Percentiles rank a stretch among this genome's conserved stretches.
Conservation (phyloP, 805 yeast species). For the Spathaspora boniae region DNA sequence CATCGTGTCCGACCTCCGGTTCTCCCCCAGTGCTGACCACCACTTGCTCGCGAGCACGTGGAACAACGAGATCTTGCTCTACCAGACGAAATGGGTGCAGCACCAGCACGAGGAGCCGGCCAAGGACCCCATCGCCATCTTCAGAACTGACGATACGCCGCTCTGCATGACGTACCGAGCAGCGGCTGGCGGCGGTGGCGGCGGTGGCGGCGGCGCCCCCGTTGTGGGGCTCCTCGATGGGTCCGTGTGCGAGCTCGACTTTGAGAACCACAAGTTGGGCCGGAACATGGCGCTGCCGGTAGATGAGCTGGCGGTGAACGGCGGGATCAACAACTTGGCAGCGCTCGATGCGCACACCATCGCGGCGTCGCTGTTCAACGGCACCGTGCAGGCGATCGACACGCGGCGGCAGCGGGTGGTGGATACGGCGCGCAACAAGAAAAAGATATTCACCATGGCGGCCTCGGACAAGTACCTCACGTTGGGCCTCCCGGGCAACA, state of each 20-base stretch:
- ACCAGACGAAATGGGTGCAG: slow-evolving; percentile 20
- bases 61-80: slow-evolving; percentile 51
- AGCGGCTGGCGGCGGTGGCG: too few species aligned
- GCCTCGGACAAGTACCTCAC: slow-evolving; percentile 41
- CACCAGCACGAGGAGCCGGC: slow-evolving; percentile 14
- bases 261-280: slow-evolving; percentile 33
- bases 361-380: slow-evolving; percentile 64
- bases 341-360: slow-evolving; percentile 28
- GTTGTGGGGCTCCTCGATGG: slow-evolving; percentile 56
- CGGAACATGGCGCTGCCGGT: slow-evolving; percentile 5
- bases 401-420: slow-evolving; percentile 14
- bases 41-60: slow-evolving; percentile 53
- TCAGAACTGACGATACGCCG: slow-evolving; percentile 8
- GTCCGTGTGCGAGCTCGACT: slow-evolving; percentile 47
- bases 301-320: slow-evolving; percentile 14
- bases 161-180: slow-evolving; percentile 7
- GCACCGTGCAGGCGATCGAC: slow-evolving; percentile 47
- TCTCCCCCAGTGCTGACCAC: slow-evolving; percentile 32
- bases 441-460: slow-evolving; percentile 65
- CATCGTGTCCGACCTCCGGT: slow-evolving; percentile 40
- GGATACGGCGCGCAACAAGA: background rate
- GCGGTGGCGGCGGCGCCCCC: slow-evolving; percentile 16
- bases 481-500: slow-evolving; percentile 52
- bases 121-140: slow-evolving; percentile 1
- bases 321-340: slow-evolving; percentile 36